A percentile compares a stretch with the other conserved stretches of the same genome.
phyloP scores from a whole-genome alignment of 805 yeast species.

The Metschnikowia koreensis region DNA sequence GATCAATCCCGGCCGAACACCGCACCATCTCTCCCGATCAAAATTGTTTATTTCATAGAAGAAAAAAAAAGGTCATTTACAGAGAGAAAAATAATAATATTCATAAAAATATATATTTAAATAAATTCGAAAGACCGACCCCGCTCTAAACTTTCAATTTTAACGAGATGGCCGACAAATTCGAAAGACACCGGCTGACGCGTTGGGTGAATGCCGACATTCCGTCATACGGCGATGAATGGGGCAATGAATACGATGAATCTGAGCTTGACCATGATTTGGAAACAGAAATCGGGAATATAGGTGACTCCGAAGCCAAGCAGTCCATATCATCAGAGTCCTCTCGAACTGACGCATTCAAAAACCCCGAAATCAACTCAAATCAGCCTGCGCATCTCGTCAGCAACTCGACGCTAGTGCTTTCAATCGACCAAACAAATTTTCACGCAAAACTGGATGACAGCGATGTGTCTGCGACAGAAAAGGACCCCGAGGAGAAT shows the following conservation, averaged over 20 bases:
- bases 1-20: background rate
- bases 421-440: slow-evolving; percentile 31
- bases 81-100: too few relatives aligned
- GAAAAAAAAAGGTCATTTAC: too few relatives aligned
- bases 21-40: background rate
- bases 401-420: slow-evolving; percentile 23
- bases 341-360: background rate
- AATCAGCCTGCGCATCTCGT: background rate
- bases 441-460: slow-evolving; percentile 11
- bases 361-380: background rate
- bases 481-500: background rate
- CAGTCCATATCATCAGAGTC: background rate
- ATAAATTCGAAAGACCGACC: too few relatives aligned
- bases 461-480: slow-evolving; percentile 11
- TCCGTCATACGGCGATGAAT: slow-evolving; percentile 43
- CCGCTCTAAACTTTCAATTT: background rate
- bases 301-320: too few relatives aligned
- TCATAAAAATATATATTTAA: too few relatives aligned
- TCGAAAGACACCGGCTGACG: slow-evolving; percentile 43
- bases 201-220: slow-evolving; percentile 45
- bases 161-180: slow-evolving; percentile 30
- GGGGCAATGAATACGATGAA: slow-evolving; percentile 38
- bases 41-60: background rate
- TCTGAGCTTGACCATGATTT: slow-evolving; percentile 24
- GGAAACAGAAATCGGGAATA: background rate